These are phyloP conservation scores for Fusarium clavum DNA, from an alignment of 2,329 filamentous ascomycete species.

Conservation along the genomic window DNA sequence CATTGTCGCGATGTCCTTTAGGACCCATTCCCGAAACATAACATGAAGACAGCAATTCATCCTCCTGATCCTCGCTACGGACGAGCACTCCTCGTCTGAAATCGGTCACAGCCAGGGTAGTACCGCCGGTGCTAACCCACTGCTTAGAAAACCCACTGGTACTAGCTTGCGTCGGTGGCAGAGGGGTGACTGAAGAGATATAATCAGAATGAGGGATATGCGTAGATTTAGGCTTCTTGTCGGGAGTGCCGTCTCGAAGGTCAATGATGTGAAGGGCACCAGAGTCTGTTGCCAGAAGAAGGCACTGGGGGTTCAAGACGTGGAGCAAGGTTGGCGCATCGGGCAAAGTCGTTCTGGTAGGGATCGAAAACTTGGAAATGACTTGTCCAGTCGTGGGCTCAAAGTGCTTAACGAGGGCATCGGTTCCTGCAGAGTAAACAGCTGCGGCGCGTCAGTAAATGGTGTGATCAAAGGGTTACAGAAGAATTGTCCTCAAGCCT, in stretches of 20 bases:
- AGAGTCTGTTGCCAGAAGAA: slow-evolving; percentile 91
- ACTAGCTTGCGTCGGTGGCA: slow-evolving; percentile 82
- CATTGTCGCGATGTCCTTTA: slow-evolving; percentile 73
- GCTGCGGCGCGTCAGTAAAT: slow-evolving; percentile 51
- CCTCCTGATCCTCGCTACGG: slow-evolving; percentile 93
- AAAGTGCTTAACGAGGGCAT: slow-evolving; percentile 69
- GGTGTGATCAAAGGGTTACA: not conserved
- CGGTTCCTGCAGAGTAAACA: slow-evolving; percentile 73
- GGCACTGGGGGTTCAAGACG: slow-evolving; percentile 84
- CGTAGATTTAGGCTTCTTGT: slow-evolving; percentile 77
- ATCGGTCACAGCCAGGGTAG: slow-evolving; percentile 90
- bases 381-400: slow-evolving; percentile 73
- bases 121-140: slow-evolving; percentile 93
- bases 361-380: slow-evolving; percentile 83
- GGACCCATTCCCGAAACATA: slow-evolving; percentile 82
- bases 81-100: slow-evolving; percentile 86
- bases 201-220: slow-evolving; percentile 93
- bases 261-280: slow-evolving; percentile 91
- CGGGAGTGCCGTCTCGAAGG: slow-evolving; percentile 71
- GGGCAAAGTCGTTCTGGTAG: slow-evolving; percentile 62
- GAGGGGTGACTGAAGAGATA: slow-evolving; percentile 85
- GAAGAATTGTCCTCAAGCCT: not conserved
- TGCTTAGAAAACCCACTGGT: slow-evolving; percentile 93
- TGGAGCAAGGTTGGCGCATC: slow-evolving; percentile 87
- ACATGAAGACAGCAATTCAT: slow-evolving; percentile 85